Percentiles rank a stretch among this genome's conserved stretches.
Conservation (phyloP, 495 filamentous ascomycete genomes). For the Trichoderma asperelloides region DNA sequence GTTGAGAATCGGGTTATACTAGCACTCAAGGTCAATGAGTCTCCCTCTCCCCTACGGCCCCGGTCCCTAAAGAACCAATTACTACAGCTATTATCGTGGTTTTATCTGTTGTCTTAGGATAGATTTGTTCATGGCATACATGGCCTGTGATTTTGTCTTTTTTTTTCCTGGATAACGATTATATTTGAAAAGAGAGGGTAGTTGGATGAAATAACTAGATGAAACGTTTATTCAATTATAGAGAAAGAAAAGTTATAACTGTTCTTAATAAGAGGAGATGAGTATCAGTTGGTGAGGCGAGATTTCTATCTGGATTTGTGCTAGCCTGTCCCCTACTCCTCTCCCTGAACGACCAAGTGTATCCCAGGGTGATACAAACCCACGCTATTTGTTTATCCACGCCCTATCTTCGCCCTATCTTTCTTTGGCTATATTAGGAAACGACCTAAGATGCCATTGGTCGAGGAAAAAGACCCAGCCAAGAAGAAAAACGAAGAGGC, state of each 20-base stretch:
- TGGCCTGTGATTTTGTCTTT: background rate
- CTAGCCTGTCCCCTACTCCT: too few relatives aligned
- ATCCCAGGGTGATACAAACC: too few relatives aligned
- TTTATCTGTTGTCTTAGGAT: constrained; percentile 1
- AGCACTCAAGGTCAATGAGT: background rate
- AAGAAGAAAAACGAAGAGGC: background rate
- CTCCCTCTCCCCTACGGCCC: background rate
- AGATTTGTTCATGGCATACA: constrained; percentile 4
- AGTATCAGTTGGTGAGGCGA: background rate
- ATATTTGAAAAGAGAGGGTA: constrained; percentile 1
- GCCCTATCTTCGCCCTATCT: background rate
- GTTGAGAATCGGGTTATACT: background rate
- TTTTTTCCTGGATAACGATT: background rate
- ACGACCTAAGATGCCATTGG: background rate
- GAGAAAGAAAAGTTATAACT: background rate
- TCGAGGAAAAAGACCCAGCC: background rate
- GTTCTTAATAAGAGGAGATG: background rate
- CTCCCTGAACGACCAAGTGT: too few relatives aligned
- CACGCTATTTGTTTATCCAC: background rate
- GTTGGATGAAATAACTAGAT: background rate
- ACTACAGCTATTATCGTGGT: background rate
- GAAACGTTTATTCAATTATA: background rate
- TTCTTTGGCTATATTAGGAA: background rate
- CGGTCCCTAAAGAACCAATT: background rate
- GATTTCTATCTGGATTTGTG: background rate